Evolutionary conservation across 495 filamentous ascomycete species (phyloP).

Genomic region (Aspergillus funiculosus): DNA sequence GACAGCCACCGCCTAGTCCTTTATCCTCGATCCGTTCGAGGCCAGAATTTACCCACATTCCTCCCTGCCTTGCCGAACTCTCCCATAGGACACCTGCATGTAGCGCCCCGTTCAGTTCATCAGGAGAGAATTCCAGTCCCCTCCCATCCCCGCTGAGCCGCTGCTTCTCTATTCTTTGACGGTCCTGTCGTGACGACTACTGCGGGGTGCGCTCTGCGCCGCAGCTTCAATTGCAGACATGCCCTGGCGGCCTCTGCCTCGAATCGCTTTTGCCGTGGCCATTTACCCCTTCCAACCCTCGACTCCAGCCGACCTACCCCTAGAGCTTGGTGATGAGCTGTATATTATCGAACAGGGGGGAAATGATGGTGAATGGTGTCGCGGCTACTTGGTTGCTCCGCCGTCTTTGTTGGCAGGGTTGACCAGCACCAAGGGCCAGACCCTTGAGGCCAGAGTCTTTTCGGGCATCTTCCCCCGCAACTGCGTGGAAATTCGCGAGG

Average conservation of each 20-base stretch:
- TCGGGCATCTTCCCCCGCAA: constrained; percentile 92
- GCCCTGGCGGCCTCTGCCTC: constrained; percentile 95
- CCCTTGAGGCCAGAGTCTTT: constrained; percentile 90
- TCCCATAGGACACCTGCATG: constrained; percentile 26
- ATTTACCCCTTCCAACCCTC: constrained; percentile 86
- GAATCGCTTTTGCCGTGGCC: constrained; percentile 95
- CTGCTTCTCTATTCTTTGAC: constrained; percentile 17
- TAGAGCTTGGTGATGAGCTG: constrained; percentile 95
- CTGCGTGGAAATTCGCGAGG: constrained; percentile 81
- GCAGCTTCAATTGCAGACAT: constrained; percentile 46
- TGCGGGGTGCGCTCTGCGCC: constrained; percentile 19
- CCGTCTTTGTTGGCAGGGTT: constrained; percentile 88
- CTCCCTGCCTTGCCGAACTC: constrained; percentile 12
- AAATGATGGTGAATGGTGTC: constrained; percentile 77
- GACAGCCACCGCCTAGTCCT: not conserved
- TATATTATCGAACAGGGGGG: constrained; percentile 98
- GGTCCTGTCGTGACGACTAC: constrained; percentile 15
- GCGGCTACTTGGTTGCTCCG: constrained; percentile 90
- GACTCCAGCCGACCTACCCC: constrained; percentile 83
- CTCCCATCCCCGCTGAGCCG: constrained; percentile 8
- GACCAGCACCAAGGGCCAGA: constrained; percentile 86
- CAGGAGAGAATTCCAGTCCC: constrained; percentile 21
- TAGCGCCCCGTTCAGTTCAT: constrained; percentile 24
- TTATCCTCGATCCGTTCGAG: constrained; percentile 9
- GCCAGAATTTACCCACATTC: constrained; percentile 22